These are phyloP conservation scores for Pistacia integerrima DNA, from an alignment of 345 rosid species.

Conservation along the genomic window DNA sequence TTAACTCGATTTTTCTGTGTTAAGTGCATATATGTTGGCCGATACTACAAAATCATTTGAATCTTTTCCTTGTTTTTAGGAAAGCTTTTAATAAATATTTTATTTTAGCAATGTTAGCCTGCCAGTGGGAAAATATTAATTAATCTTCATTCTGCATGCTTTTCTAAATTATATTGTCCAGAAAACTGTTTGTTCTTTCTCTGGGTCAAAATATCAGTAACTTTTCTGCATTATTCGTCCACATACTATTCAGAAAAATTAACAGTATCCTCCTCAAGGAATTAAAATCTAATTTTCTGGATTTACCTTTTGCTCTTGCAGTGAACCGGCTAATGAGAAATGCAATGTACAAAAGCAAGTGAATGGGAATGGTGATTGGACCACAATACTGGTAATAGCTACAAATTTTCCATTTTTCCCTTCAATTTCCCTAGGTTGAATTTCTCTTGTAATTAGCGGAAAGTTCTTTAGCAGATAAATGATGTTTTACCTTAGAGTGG, in stretches of 20 bases:
- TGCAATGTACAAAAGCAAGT: slow-evolving; percentile 49
- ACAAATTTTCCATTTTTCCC: background rate
- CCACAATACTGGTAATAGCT: slow-evolving; percentile 65
- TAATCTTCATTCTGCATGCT: too few species aligned
- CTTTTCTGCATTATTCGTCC: background rate
- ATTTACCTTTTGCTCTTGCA: slow-evolving; percentile 33
- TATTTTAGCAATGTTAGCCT: too few species aligned
- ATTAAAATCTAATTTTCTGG: slow-evolving; percentile 9
- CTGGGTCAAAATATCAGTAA: background rate
- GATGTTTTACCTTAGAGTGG: too few species aligned
- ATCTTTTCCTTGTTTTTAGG: too few species aligned
- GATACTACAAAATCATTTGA: too few species aligned
- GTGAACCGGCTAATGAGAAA: slow-evolving; percentile 67
- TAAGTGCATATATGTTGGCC: too few species aligned
- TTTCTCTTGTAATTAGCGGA: background rate
- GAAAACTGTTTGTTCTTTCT: background rate
- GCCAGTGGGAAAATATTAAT: too few species aligned
- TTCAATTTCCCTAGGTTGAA: background rate
- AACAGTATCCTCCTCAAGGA: background rate
- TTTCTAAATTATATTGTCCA: too few species aligned
- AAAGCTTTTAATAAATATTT: too few species aligned
- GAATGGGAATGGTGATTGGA: slow-evolving; percentile 61
- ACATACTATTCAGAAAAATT: too few species aligned
- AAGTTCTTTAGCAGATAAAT: background rate
- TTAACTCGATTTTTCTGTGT: too few species aligned